Evolutionary conservation across 75 land plant species (phyloP).

Genomic region (Cunninghamia lanceolata): DNA sequence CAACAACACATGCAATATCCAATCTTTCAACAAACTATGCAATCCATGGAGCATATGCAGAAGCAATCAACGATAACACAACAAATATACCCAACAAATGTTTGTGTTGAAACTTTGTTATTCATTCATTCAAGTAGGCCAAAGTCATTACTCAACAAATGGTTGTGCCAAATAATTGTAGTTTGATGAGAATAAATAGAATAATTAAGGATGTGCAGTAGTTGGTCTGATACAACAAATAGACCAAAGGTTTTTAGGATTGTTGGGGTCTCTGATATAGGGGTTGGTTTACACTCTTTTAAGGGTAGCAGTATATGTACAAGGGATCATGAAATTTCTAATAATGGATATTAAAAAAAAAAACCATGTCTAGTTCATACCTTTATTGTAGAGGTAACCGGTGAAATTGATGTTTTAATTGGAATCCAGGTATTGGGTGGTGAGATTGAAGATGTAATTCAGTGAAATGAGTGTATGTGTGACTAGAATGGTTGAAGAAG

Average conservation of each 20-base stretch:
- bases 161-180: not conserved
- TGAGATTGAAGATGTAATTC: not conserved
- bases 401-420: not conserved
- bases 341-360: not conserved
- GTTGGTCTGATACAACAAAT: not conserved
- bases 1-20: not conserved
- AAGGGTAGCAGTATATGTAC: not conserved
- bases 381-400: not conserved
- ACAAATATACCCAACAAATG: not conserved
- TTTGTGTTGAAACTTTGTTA: not conserved
- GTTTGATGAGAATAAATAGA: not conserved
- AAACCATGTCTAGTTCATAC: not conserved
- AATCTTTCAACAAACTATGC: not conserved
- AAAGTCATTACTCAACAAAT: not conserved
- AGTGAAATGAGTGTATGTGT: not conserved
- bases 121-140: not conserved
- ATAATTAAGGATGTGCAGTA: conserved; percentile 5
- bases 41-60: conserved; percentile 3
- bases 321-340: not conserved
- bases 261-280: not conserved
- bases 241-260: not conserved
- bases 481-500: not conserved
- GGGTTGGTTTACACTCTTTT: not conserved
- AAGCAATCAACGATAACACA: not conserved
- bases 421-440: not conserved